Evolutionary conservation across 2,329 filamentous ascomycete species (phyloP).

Genomic region (Diaporthe sp.): DNA sequence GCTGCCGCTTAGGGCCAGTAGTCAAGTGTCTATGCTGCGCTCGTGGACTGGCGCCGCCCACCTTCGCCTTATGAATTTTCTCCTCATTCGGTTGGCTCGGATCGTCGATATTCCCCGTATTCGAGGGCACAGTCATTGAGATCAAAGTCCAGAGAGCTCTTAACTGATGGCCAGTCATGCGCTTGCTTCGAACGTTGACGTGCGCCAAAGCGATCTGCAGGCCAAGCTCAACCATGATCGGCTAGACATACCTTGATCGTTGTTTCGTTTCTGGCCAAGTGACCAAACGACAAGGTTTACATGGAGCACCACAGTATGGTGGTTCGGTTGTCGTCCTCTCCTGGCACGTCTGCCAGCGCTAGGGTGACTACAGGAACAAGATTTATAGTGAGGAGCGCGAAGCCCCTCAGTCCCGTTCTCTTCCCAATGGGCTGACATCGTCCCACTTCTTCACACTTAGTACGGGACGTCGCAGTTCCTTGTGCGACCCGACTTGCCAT

Average conservation of each 20-base stretch:
- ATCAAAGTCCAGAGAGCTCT: background rate
- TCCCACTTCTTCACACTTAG: conserved; percentile 32
- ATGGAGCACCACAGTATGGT: conserved; percentile 13
- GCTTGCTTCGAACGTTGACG: background rate
- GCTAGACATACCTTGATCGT: conserved; percentile 17
- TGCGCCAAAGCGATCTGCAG: conserved; percentile 37
- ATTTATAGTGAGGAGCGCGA: conserved; percentile 28
- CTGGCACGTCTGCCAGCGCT: conserved; percentile 25
- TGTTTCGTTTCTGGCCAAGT: conserved; percentile 33
- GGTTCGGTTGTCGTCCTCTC: conserved; percentile 25
- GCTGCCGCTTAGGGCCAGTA: background rate
- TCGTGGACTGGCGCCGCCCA: conserved; percentile 5
- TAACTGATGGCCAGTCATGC: conserved; percentile 27
- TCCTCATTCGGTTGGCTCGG: conserved; percentile 6
- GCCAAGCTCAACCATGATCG: conserved; percentile 31
- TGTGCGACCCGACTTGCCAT: conserved; percentile 30
- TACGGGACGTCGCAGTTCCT: conserved; percentile 25
- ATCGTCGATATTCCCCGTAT: background rate
- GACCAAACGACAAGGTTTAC: conserved; percentile 22
- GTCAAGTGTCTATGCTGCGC: conserved; percentile 11
- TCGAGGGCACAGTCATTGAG: background rate
- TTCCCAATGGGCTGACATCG: conserved; percentile 36
- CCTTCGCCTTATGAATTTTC: background rate
- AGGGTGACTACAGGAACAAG: conserved; percentile 1
- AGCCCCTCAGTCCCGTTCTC: conserved; percentile 8